Percentiles rank a stretch among this genome's conserved stretches.
Evolutionary conservation across 1,284 basidiomycete genomes (phyloP).

Genomic region (Coniferiporia sulphurascens): DNA sequence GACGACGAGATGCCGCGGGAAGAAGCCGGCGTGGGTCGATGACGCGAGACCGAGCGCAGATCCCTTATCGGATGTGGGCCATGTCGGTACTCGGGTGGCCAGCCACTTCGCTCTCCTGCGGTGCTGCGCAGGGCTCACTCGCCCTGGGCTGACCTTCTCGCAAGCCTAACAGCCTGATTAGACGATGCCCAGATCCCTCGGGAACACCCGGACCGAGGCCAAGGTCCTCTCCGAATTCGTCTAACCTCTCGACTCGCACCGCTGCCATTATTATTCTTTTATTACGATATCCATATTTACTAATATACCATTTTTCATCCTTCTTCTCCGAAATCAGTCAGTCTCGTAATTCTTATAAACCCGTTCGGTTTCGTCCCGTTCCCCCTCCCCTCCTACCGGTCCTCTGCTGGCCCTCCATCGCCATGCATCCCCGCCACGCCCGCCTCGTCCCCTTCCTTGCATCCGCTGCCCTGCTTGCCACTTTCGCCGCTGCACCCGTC

Average conservation of each 20-base stretch:
- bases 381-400: not conserved
- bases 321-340: not conserved
- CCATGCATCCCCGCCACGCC: slow-evolving; percentile 8
- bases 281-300: not conserved
- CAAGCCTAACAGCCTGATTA: no score
- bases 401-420: not conserved
- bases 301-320: not conserved
- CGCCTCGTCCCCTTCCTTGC: not conserved
- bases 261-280: not conserved
- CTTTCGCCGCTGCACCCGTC: not conserved
- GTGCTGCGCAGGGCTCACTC: no score
- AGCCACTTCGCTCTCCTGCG: no score
- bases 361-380: not conserved
- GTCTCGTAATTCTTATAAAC: not conserved
- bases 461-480: not conserved
- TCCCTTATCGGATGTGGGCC: no score
- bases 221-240: not conserved
- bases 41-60: no score
- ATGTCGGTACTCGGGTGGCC: no score
- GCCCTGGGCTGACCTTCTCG: no score
- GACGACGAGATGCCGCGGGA: no score
- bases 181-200: no score
- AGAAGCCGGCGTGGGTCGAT: no score
- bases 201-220: no score
- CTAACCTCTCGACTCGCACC: no score